These are phyloP conservation scores for Pichia cabralensis DNA, from an alignment of 805 yeast species.

Conservation along the genomic window DNA sequence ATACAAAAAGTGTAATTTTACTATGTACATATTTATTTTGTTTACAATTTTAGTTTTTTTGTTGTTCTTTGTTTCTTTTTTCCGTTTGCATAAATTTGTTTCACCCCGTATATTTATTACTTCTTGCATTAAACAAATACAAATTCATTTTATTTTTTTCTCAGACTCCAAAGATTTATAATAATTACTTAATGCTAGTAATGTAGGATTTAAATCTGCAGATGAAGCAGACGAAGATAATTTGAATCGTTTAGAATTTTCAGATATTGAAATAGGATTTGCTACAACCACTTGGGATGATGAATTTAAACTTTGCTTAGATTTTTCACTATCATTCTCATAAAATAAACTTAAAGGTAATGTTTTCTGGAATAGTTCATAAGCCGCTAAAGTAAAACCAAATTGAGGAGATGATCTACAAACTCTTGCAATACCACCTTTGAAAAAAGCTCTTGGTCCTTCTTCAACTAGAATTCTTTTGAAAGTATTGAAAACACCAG, in stretches of 20 bases:
- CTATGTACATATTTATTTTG: too few relatives aligned
- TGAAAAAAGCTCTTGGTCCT: constrained; percentile 79
- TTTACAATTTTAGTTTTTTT: too few relatives aligned
- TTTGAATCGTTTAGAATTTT: constrained; percentile 24
- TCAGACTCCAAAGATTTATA: constrained; percentile 9
- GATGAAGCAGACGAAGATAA: constrained; percentile 18
- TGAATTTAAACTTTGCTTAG: constrained; percentile 14
- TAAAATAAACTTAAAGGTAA: constrained; percentile 52
- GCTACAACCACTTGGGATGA: not conserved
- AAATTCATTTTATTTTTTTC: too few relatives aligned
- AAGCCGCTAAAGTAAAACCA: constrained; percentile 96
- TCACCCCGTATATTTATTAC: too few relatives aligned
- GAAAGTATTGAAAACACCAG: constrained; percentile 71
- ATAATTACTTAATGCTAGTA: constrained; percentile 11
- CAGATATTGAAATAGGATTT: constrained; percentile 11
- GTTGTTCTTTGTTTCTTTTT: too few relatives aligned
- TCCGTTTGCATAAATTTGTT: too few relatives aligned
- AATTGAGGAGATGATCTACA: constrained; percentile 95
- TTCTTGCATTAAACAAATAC: too few relatives aligned
- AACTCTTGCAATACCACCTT: constrained; percentile 94
- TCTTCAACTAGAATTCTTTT: constrained; percentile 68
- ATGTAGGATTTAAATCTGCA: constrained; percentile 20
- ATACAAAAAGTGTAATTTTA: too few relatives aligned
- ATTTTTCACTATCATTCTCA: constrained; percentile 6
- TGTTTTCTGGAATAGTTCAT: constrained; percentile 75